Evolutionary conservation across 1,284 basidiomycete genomes (phyloP).

Genomic region (Trichosporon sp.): DNA sequence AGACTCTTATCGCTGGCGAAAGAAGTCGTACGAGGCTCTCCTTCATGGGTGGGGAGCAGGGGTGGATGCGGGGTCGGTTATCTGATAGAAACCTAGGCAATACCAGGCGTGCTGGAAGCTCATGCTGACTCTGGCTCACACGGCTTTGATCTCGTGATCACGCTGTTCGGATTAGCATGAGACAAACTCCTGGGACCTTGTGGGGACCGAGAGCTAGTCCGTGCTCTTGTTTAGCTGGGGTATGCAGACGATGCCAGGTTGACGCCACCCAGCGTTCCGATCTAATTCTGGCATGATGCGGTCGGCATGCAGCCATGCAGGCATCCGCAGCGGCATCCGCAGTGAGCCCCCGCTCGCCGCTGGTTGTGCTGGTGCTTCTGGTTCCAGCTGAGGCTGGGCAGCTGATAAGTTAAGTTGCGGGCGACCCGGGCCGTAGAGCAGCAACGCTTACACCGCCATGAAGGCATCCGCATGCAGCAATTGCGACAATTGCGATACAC

Average conservation of each 20-base stretch:
- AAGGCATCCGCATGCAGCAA: not conserved
- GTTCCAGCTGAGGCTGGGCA: not conserved
- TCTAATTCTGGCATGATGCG: not conserved
- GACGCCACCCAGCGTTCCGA: not conserved
- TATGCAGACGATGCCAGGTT: too few relatives aligned
- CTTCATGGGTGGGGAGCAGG: too few relatives aligned
- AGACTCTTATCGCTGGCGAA: constrained; percentile 2
- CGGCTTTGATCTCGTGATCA: not conserved
- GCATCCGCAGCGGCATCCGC: too few relatives aligned
- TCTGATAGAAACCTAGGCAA: not conserved
- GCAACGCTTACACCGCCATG: not conserved
- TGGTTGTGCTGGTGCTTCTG: too few relatives aligned
- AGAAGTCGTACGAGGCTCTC: not conserved
- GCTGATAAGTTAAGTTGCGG: not conserved
- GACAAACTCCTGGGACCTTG: not conserved
- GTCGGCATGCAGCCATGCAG: too few relatives aligned
- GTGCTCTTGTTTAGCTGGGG: not conserved
- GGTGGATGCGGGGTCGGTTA: not conserved
- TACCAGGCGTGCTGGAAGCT: too few relatives aligned
- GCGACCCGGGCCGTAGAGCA: not conserved
- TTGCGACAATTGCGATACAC: too few relatives aligned
- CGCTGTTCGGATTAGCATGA: not conserved
- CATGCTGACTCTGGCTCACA: not conserved
- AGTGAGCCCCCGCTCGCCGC: too few relatives aligned
- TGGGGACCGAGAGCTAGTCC: not conserved